Conservation (phyloP, 352 stramenopile species). For the Phytophthora brassicae region DNA sequence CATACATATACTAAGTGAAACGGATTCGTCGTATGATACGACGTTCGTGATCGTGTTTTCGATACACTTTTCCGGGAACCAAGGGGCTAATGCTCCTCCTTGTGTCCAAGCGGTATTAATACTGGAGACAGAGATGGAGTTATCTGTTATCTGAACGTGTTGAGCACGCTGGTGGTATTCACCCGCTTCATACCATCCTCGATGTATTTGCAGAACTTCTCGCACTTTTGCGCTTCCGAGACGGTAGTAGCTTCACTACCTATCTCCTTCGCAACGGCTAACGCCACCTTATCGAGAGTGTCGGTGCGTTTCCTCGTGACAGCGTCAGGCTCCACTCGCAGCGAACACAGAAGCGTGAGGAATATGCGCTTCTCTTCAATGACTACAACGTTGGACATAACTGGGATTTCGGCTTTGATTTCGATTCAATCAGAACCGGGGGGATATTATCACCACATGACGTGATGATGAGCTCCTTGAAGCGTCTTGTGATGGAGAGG, state of each 20-base stretch:
- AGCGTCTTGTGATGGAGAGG: constrained; percentile 89
- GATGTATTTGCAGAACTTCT: too few species aligned
- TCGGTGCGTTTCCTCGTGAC: constrained; percentile 54
- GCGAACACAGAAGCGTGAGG: constrained; percentile 82
- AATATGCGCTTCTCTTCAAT: constrained; percentile 91
- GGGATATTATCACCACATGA: constrained; percentile 91
- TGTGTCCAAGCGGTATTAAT: too few species aligned
- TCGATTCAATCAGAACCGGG: constrained; percentile 86
- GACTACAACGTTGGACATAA: constrained; percentile 86
- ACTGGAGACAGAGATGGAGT: too few species aligned
- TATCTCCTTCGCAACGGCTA: constrained; percentile 62
- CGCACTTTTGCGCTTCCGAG: too few species aligned
- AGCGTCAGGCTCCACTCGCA: constrained; percentile 67
- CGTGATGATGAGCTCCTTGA: constrained; percentile 94
- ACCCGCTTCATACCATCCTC: too few species aligned
- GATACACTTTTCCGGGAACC: too few species aligned
- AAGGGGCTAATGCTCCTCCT: too few species aligned
- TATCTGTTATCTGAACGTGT: too few species aligned
- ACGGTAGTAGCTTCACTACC: constrained; percentile 24
- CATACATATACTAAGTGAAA: too few species aligned
- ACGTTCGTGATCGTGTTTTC: too few species aligned
- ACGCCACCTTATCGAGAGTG: constrained; percentile 63
- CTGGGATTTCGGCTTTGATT: constrained; percentile 78
- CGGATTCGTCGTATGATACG: too few species aligned
- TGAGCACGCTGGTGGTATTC: too few species aligned